Evolutionary conservation across 495 filamentous ascomycete genomes (phyloP).

Genomic region (Aspergillus mulundensis): DNA sequence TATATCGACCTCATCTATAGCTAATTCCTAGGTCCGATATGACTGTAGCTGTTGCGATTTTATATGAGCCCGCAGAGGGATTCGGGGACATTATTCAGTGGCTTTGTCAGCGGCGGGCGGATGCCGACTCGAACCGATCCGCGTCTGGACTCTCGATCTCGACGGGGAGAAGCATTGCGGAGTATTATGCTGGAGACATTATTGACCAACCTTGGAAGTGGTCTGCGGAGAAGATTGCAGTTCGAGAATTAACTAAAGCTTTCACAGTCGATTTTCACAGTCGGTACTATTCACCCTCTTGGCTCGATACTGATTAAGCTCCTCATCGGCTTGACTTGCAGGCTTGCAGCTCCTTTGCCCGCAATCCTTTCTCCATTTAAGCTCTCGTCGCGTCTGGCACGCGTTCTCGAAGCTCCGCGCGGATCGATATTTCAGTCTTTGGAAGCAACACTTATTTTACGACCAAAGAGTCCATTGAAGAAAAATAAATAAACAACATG

Average conservation of each 20-base stretch:
- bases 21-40: neutral
- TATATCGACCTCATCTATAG: neutral
- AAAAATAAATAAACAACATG: conserved; percentile 29
- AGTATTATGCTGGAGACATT: neutral
- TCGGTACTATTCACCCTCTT: no score
- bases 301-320: no score
- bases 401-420: neutral
- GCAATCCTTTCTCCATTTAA: neutral
- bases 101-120: conserved; percentile 17
- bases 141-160: no score
- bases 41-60: neutral
- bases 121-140: conserved; percentile 11
- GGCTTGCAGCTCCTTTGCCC: neutral
- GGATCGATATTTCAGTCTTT: neutral
- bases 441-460: neutral
- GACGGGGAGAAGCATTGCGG: neutral
- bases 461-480: neutral
- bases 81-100: neutral
- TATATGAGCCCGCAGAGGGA: neutral
- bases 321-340: neutral
- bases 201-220: no score
- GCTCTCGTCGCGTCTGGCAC: neutral
- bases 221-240: no score
- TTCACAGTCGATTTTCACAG: no score
- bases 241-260: no score